Base-by-base conservation (phyloP, 805 yeast species). In the Candida ficus region DNA sequence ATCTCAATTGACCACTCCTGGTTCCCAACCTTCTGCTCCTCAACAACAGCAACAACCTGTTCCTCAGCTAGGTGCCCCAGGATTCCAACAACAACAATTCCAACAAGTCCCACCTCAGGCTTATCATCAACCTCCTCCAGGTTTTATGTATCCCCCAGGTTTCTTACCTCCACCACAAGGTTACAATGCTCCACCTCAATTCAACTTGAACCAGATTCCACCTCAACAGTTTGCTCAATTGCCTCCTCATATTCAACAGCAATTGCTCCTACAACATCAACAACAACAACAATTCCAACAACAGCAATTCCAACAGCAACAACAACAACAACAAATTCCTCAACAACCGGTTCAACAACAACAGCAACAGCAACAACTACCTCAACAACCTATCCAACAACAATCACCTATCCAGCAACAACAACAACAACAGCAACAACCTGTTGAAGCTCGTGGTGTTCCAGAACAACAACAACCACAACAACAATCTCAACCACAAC, bases 1-100 rank as follows among this genome's bases (percentile, higher is more conserved):
- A 63, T 87, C 95, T 8, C 87, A 79, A 39, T 34, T 47, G 37
- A 42, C 54, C 22, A n/a, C 30, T 12, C 26, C 34, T 11, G 34
- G 25, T 12, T 18, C 23, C 39, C 65, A 59, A 44, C 61, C 23
- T 13, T n/a, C 29, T 11, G 6, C 16, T 26, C 12, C 12, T 13
- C 29, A 13, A 13, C 31, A 29, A 39, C 66, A 59, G 44, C 62
- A 52, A 37, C 62, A 57, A 29, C 64, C 56, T 44, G 46, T 48
- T 38, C n/a, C n/a, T n/a, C 62, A 25, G 39, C 39, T 43, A 9
- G 31, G 19, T 29, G n/a, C 31, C 3, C 31, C 31, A 16, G 31
- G 18, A 38, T 50, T 38, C 10, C 50, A 48, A 6, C 62, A 48
- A 29, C 38, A 58, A 46, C 40, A 29, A 14, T 49, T 37, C 10